Conservation (phyloP, 768 basidiomycete genomes). For the Ramaria sp. region DNA sequence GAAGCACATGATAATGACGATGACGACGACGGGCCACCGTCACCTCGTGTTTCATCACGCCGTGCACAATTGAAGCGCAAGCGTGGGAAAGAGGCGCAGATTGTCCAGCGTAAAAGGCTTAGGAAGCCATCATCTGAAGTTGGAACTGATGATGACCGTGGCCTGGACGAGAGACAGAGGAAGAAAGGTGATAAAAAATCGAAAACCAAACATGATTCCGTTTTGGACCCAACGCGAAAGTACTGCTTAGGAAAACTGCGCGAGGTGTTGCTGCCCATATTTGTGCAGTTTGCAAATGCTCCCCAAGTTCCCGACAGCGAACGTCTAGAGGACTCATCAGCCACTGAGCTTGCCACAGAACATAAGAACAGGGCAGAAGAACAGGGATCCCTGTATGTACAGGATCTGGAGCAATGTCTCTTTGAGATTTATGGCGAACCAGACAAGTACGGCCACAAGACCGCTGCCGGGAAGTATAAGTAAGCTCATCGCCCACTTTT, state of each 20-base stretch:
- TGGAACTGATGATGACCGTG: slow-evolving; percentile 8
- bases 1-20: slow-evolving; percentile 11
- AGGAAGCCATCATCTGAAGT: not conserved
- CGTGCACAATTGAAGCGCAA: slow-evolving; percentile 43
- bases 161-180: slow-evolving; percentile 23
- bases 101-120: slow-evolving; percentile 2
- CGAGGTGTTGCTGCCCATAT: slow-evolving; percentile 61
- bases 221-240: slow-evolving; percentile 56
- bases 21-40: slow-evolving; percentile 6
- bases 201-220: slow-evolving; percentile 27
- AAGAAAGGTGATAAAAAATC: slow-evolving; percentile 30
- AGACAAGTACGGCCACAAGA: slow-evolving; percentile 55
- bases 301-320: slow-evolving; percentile 16
- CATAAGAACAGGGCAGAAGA: slow-evolving; percentile 44
- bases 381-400: slow-evolving; percentile 52
- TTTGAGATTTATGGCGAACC: slow-evolving; percentile 69
- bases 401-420: slow-evolving; percentile 63
- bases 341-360: slow-evolving; percentile 47
- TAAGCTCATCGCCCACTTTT: slow-evolving; percentile 24
- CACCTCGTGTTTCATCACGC: not conserved
- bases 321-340: slow-evolving; percentile 27
- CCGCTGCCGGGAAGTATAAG: slow-evolving; percentile 75
- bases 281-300: slow-evolving; percentile 55
- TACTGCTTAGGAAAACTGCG: slow-evolving; percentile 72
- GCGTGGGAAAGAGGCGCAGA: slow-evolving; percentile 13